Conservation (phyloP, 1,284 basidiomycete species). For the Cryptococcus deneoformans region DNA sequence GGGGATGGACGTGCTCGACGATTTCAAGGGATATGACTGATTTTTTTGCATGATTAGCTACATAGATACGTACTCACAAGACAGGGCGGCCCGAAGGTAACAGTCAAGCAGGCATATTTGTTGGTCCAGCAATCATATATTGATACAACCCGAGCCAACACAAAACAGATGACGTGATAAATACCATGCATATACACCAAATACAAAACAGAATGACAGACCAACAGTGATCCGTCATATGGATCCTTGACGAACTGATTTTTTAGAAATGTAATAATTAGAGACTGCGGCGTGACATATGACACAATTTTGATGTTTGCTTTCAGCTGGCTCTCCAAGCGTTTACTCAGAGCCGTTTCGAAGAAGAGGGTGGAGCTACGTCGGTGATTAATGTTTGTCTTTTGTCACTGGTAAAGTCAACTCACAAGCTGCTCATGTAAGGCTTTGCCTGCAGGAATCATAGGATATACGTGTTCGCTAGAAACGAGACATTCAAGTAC, state of each 20-base stretch:
- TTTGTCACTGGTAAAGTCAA: background rate
- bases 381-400: background rate
- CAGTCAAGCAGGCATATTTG: no score
- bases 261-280: background rate
- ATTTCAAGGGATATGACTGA: conserved; percentile 3
- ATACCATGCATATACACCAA: conserved; percentile 14
- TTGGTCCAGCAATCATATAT: no score
- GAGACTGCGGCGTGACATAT: background rate
- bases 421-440: conserved; percentile 75
- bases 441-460: conserved; percentile 84
- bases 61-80: background rate
- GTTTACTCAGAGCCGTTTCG: conserved; percentile 13
- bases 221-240: background rate
- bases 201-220: conserved; percentile 5
- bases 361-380: conserved; percentile 29
- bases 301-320: background rate
- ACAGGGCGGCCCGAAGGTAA: no score
- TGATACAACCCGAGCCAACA: no score
- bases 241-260: background rate
- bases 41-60: background rate
- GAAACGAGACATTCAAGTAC: conserved; percentile 85
- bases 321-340: background rate
- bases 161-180: background rate
- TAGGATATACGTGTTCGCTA: conserved; percentile 88
- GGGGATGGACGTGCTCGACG: conserved; percentile 1